These are phyloP conservation scores for Cyclocybe aegerita DNA, from an alignment of 768 basidiomycete species.

Conservation along the genomic window DNA sequence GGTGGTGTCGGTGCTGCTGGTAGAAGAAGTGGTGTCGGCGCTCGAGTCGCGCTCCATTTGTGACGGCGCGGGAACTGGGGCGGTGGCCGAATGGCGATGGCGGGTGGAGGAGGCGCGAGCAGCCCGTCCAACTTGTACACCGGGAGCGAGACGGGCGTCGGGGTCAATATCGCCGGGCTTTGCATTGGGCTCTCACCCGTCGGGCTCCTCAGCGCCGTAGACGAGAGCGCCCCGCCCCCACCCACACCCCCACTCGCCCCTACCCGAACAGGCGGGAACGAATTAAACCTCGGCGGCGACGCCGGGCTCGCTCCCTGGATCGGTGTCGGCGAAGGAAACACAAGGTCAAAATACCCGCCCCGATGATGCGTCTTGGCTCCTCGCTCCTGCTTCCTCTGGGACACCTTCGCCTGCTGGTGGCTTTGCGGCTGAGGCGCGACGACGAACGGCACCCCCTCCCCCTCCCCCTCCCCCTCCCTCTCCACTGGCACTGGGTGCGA, in stretches of 20 bases:
- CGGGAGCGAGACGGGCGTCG: no score
- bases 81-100: no score
- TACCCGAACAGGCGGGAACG: conserved; percentile 29
- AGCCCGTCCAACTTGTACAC: no score
- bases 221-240: conserved; percentile 7
- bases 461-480: conserved; percentile 7
- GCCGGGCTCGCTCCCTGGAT: no score
- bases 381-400: background rate
- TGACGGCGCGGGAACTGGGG: no score
- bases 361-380: conserved; percentile 48
- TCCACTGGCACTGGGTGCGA: background rate
- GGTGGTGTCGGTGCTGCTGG: no score
- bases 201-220: conserved; percentile 6
- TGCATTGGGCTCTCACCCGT: conserved; percentile 16
- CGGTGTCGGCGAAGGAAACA: conserved; percentile 19
- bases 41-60: background rate
- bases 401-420: no score
- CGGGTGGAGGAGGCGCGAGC: no score
- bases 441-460: conserved; percentile 27
- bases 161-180: conserved; percentile 11
- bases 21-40: no score
- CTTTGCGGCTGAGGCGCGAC: no score
- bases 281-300: conserved; percentile 31
- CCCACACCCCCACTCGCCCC: no score
- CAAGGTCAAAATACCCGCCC: conserved; percentile 54